These are phyloP conservation scores for Galerina marginata DNA, from an alignment of 768 basidiomycete genomes.

Conservation along the genomic window DNA sequence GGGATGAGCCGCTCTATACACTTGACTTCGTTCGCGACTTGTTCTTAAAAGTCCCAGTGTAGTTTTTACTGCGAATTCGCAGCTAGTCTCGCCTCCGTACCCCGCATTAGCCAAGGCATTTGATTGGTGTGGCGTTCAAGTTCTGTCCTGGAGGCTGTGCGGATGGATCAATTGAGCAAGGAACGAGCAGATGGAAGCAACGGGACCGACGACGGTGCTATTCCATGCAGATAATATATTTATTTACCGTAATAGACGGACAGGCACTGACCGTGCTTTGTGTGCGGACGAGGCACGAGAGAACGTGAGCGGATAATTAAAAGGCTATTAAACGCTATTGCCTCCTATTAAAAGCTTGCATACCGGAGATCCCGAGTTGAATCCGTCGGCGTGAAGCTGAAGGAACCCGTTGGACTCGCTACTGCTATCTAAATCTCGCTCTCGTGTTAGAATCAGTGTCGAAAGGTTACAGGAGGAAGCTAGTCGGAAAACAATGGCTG, in stretches of 20 bases:
- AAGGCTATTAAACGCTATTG: slow-evolving; percentile 7
- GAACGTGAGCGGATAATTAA: slow-evolving; percentile 7
- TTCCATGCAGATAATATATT: too few species aligned
- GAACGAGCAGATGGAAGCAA: background rate
- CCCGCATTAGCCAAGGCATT: background rate
- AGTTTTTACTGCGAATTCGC: too few species aligned
- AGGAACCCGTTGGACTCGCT: background rate
- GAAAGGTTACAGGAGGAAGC: too few species aligned
- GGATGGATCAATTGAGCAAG: background rate
- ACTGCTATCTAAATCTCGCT: too few species aligned
- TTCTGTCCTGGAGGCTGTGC: slow-evolving; percentile 2
- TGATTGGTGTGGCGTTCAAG: slow-evolving; percentile 1
- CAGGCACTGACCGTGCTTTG: background rate
- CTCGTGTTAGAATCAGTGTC: too few species aligned
- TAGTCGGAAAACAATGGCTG: too few species aligned
- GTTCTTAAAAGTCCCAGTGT: too few species aligned
- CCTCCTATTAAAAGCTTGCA: too few species aligned
- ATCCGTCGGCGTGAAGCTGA: background rate
- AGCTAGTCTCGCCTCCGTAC: too few species aligned
- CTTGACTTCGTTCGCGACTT: too few species aligned
- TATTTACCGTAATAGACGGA: too few species aligned
- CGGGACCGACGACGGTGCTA: background rate
- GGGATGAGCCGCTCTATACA: background rate
- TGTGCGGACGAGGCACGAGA: slow-evolving; percentile 9
- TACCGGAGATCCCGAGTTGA: background rate